These are phyloP conservation scores for Aegle marmelos DNA, from an alignment of 345 rosid species.

Conservation along the genomic window DNA sequence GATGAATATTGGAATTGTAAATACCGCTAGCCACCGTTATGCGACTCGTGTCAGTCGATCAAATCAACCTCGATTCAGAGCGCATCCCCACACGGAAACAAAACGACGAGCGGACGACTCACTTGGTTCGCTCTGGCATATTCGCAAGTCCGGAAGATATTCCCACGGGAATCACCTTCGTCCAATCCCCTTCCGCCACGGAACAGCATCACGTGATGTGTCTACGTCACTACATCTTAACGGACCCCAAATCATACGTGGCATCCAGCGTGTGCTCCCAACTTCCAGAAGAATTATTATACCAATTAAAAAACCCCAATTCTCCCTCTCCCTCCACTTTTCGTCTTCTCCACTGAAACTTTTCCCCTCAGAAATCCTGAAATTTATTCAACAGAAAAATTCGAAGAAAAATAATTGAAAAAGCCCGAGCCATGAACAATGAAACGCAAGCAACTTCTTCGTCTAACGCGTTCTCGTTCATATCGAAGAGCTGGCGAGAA, in stretches of 20 bases:
- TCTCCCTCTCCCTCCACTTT: not conserved
- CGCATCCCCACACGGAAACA: slow-evolving; percentile 5
- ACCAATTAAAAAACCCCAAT: not conserved
- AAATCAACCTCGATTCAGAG: not conserved
- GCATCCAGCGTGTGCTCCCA: slow-evolving; percentile 35
- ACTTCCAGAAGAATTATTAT: slow-evolving; percentile 24
- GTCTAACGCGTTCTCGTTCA: slow-evolving; percentile 65
- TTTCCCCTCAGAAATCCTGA: slow-evolving; percentile 3
- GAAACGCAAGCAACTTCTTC: slow-evolving; percentile 35
- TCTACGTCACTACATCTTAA: slow-evolving; percentile 28
- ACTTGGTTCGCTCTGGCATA: slow-evolving; percentile 11
- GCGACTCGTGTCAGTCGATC: not conserved
- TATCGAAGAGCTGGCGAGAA: slow-evolving; percentile 88
- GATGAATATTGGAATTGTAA: not conserved
- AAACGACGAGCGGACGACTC: not conserved
- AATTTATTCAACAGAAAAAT: not conserved
- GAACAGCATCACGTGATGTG: not conserved
- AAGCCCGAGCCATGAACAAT: slow-evolving; percentile 41
- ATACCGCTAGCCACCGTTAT: too few species aligned
- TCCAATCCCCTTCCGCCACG: slow-evolving; percentile 23
- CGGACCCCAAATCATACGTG: slow-evolving; percentile 38
- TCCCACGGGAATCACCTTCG: slow-evolving; percentile 7
- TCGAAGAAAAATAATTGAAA: not conserved
- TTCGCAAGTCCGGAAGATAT: slow-evolving; percentile 14
- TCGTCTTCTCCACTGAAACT: slow-evolving; percentile 11